Percentiles rank a stretch among this genome's conserved stretches.
These are phyloP conservation scores for Boletus reticuloceps DNA, from an alignment of 768 basidiomycete species.

Conservation along the genomic window DNA sequence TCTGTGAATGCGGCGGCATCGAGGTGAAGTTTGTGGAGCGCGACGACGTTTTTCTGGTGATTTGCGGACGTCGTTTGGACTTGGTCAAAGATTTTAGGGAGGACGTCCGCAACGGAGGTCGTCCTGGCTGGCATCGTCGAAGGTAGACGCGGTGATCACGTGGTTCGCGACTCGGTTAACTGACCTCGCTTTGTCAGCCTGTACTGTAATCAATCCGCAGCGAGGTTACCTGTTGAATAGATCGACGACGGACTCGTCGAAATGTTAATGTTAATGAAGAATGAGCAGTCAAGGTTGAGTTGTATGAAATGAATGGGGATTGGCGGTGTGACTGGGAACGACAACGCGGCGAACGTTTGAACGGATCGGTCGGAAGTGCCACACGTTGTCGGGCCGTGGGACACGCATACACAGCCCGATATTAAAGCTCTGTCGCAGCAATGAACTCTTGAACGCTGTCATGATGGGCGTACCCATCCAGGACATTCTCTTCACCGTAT, in stretches of 20 bases:
- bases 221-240: no score
- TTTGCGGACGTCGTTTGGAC: slow-evolving; percentile 70
- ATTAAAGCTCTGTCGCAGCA: no score
- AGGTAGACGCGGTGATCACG: slow-evolving; percentile 15
- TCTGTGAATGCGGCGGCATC: slow-evolving; percentile 58
- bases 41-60: slow-evolving; percentile 87
- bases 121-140: slow-evolving; percentile 18
- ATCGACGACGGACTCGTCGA: no score
- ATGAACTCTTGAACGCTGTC: not conserved
- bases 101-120: slow-evolving; percentile 5
- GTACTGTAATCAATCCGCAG: no score
- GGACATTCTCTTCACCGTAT: slow-evolving; percentile 27
- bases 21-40: slow-evolving; percentile 74
- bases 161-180: not conserved
- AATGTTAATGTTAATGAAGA: no score
- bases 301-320: no score
- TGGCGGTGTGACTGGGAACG: no score
- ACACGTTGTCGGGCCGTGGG: not conserved
- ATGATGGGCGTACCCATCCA: slow-evolving; percentile 13
- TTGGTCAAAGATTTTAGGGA: slow-evolving; percentile 70
- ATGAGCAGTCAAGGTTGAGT: no score
- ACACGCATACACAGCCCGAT: not conserved
- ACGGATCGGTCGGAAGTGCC: no score
- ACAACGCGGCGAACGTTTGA: no score
- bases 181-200: no score